Conservation (phyloP, 192 early-diverging fungal species). For the Paraglomus occultum region DNA sequence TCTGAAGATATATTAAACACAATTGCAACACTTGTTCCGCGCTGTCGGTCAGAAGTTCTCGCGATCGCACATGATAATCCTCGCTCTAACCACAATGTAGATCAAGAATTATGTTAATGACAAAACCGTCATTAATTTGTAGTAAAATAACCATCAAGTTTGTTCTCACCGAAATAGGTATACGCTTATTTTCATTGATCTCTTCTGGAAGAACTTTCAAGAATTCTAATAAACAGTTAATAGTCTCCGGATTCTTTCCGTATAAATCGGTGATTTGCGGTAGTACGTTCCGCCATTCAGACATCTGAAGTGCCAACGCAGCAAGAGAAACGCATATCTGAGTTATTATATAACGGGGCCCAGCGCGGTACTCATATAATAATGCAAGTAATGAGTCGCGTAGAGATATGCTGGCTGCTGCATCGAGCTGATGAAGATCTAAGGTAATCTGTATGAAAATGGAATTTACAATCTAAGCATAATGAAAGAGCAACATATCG, state of each 20-base stretch:
- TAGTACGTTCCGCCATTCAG: constrained; percentile 81
- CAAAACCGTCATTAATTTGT: not conserved
- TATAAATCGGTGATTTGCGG: constrained; percentile 70
- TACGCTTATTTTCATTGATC: constrained; percentile 60
- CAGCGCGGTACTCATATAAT: constrained; percentile 53
- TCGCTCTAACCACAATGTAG: constrained; percentile 46
- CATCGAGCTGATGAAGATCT: constrained; percentile 76
- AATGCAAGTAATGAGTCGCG: constrained; percentile 78
- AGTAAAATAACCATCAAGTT: not conserved
- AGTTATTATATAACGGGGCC: constrained; percentile 63
- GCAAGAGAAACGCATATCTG: constrained; percentile 86
- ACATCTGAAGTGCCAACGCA: constrained; percentile 76
- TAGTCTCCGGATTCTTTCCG: constrained; percentile 57
- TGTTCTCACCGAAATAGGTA: constrained; percentile 58
- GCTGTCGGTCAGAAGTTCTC: constrained; percentile 61
- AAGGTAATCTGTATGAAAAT: constrained; percentile 61
- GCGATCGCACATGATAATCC: constrained; percentile 55
- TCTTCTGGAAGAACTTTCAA: constrained; percentile 88
- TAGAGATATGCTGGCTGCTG: constrained; percentile 56
- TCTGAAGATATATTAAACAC: constrained; percentile 68
- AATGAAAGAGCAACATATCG: too few relatives aligned
- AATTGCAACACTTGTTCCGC: constrained; percentile 68
- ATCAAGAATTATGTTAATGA: not conserved
- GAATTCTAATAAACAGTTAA: constrained; percentile 74
- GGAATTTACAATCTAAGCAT: too few relatives aligned